Percentiles rank a stretch among this genome's conserved stretches.
phyloP scores from a whole-genome alignment of 2,329 filamentous ascomycete species.

The Trichoderma sp. region DNA sequence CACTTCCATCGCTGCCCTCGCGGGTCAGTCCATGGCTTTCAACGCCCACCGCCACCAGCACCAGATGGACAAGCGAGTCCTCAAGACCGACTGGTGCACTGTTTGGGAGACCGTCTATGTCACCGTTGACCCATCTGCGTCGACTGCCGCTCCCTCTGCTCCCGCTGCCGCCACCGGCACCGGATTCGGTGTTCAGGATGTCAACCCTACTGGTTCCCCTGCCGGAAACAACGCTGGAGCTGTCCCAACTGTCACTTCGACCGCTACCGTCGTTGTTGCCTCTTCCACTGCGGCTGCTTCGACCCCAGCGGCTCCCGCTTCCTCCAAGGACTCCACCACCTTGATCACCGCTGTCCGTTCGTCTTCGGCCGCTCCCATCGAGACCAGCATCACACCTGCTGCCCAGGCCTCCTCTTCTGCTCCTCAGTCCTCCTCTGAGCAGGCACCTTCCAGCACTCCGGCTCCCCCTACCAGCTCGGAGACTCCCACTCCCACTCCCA shows the following conservation, averaged over 20 bases:
- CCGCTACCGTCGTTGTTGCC: constrained; percentile 5
- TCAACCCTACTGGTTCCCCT: neutral
- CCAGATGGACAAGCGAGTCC: constrained; percentile 33
- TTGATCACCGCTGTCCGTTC: constrained; percentile 29
- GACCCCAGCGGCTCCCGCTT: constrained; percentile 13
- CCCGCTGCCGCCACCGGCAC: constrained; percentile 8
- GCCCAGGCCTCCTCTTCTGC: neutral
- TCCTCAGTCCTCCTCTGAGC: constrained; percentile 9
- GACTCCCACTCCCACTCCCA: neutral
- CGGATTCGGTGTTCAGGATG: constrained; percentile 16
- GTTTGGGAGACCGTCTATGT: constrained; percentile 42
- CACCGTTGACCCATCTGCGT: constrained; percentile 27
- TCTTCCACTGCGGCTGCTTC: constrained; percentile 12
- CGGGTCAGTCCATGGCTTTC: constrained; percentile 44
- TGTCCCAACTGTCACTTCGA: neutral
- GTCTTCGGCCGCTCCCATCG: constrained; percentile 12
- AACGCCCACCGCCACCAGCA: constrained; percentile 44
- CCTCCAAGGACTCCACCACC: constrained; percentile 25
- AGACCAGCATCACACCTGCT: neutral
- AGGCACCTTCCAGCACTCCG: constrained; percentile 17
- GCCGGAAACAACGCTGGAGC: neutral
- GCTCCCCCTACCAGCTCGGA: neutral
- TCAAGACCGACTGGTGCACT: constrained; percentile 42
- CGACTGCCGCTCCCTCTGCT: constrained; percentile 11
- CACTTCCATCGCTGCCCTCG: constrained; percentile 43